Evolutionary conservation across 352 stramenopile species (phyloP).

Genomic region (Globisporangium acanthophoron): DNA sequence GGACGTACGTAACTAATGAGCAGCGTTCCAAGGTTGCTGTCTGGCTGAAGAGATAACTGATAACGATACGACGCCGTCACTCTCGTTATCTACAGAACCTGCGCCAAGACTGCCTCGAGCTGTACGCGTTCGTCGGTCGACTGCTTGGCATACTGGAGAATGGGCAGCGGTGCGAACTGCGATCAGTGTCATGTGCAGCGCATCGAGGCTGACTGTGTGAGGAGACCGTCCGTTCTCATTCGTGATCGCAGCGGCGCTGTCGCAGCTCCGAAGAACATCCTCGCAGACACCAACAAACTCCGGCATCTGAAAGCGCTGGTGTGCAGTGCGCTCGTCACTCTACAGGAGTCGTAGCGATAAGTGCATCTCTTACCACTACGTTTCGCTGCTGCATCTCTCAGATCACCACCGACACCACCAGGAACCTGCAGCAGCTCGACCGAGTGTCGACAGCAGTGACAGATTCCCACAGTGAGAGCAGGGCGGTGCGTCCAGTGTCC

Average conservation of each 20-base stretch:
- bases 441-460: not conserved
- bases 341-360: too few relatives aligned
- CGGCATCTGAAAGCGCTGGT: slow-evolving; percentile 71
- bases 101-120: slow-evolving; percentile 56
- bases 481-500: slow-evolving; percentile 43
- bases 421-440: slow-evolving; percentile 20
- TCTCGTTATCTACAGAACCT: slow-evolving; percentile 32
- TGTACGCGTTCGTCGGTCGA: slow-evolving; percentile 58
- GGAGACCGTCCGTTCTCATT: too few relatives aligned
- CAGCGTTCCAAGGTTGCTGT: too few relatives aligned
- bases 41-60: not conserved
- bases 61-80: not conserved
- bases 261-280: slow-evolving; percentile 56
- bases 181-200: too few relatives aligned
- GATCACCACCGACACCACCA: slow-evolving; percentile 38
- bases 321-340: not conserved
- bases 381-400: slow-evolving; percentile 10
- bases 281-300: slow-evolving; percentile 61
- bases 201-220: not conserved
- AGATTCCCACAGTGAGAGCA: not conserved
- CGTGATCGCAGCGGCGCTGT: slow-evolving; percentile 5
- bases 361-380: not conserved
- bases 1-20: slow-evolving; percentile 25
- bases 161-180: slow-evolving; percentile 15
- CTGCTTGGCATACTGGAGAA: slow-evolving; percentile 23